Percentiles rank a stretch among this genome's conserved stretches.
Conservation (phyloP, 2,329 filamentous ascomycete genomes). For the Colletotrichum liriopes region DNA sequence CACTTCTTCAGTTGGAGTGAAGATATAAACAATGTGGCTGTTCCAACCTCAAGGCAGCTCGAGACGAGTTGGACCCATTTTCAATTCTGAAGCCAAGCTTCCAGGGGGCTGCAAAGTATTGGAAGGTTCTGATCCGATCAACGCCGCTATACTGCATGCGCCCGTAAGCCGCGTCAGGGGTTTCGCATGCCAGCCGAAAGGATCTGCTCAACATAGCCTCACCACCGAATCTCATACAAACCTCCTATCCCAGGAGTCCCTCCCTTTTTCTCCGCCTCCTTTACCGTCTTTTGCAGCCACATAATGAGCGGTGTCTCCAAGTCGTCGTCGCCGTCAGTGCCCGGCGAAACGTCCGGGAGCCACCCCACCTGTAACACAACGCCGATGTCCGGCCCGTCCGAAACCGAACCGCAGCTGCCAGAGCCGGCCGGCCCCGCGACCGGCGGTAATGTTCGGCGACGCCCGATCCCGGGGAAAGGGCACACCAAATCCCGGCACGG, state of each 20-base stretch:
- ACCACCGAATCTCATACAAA: neutral
- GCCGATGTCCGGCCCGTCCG: neutral
- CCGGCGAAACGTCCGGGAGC: neutral
- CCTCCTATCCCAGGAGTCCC: neutral
- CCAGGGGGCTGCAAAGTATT: no score
- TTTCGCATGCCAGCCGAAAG: no score
- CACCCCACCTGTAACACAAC: neutral
- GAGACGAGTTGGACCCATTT: no score
- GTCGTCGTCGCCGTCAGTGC: neutral
- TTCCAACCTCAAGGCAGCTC: no score
- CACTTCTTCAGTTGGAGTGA: no score
- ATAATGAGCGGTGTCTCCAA: neutral
- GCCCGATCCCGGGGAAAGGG: constrained; percentile 51
- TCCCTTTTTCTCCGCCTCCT: neutral
- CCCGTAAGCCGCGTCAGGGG: no score
- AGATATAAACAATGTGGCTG: no score
- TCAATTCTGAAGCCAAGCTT: no score
- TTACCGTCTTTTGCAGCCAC: neutral
- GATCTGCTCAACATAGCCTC: no score
- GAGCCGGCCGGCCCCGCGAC: constrained; percentile 34
- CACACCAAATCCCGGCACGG: constrained; percentile 53
- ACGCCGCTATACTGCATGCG: no score
- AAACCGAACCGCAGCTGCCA: neutral
- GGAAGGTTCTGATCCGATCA: no score
- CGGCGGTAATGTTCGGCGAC: no score